Evolutionary conservation across 2,329 filamentous ascomycete genomes (phyloP).

Genomic region (Trichophyton verrucosum): DNA sequence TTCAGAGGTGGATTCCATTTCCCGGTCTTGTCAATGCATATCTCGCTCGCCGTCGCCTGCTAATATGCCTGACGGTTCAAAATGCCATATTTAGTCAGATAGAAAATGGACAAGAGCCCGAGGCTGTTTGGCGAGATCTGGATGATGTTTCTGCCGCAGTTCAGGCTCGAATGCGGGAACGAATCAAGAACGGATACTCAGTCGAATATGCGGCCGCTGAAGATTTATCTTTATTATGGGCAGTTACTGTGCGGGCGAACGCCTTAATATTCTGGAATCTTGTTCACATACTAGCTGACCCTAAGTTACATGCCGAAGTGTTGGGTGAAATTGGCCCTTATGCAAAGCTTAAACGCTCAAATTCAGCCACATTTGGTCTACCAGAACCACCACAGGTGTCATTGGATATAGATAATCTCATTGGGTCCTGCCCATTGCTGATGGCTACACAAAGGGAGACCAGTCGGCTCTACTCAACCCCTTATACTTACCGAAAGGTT

Average conservation of each 20-base stretch:
- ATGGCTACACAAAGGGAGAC: conserved; percentile 37
- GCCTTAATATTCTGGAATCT: conserved; percentile 42
- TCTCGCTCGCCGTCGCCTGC: conserved; percentile 33
- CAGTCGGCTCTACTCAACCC: conserved; percentile 33
- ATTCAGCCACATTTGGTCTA: conserved; percentile 31
- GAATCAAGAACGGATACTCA: conserved; percentile 28
- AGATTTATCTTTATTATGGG: conserved; percentile 44
- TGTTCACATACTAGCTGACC: conserved; percentile 34
- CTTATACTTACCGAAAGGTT: conserved; percentile 33
- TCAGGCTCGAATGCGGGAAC: conserved; percentile 30
- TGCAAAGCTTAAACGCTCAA: conserved; percentile 28
- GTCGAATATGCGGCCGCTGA: conserved; percentile 27
- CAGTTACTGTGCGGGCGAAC: conserved; percentile 42
- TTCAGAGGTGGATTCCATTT: conserved; percentile 45
- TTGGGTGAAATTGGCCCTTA: conserved; percentile 36
- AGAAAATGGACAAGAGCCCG: conserved; percentile 32
- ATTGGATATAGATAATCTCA: conserved; percentile 31
- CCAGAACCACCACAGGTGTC: conserved; percentile 32
- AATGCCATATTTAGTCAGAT: conserved; percentile 33
- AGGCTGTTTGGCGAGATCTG: conserved; percentile 35
- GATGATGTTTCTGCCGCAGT: conserved; percentile 38
- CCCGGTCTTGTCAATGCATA: conserved; percentile 40
- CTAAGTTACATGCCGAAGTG: conserved; percentile 31
- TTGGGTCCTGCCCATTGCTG: conserved; percentile 35
- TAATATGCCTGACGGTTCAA: conserved; percentile 30